Base-by-base conservation (phyloP, 2,329 filamentous ascomycete species). In the Dactylellina leptospora region DNA sequence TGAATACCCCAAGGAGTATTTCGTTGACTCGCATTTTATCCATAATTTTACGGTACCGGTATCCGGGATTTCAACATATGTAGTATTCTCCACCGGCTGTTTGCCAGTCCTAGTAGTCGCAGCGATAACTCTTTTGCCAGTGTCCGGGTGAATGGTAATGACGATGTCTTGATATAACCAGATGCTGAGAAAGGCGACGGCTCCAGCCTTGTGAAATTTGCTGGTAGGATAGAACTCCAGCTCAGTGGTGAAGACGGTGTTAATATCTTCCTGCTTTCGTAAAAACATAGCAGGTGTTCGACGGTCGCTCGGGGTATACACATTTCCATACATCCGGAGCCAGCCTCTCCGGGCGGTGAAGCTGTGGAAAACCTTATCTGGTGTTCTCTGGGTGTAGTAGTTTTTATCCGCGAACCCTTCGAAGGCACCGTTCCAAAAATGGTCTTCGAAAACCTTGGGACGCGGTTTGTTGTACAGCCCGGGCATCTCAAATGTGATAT, bases 241-340 rank as follows among this genome's bases (percentile, higher is more conserved):
- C 27, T 75, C 74, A 0, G 74, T 75, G 53, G 66, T 75, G 55
- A 73, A 74, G 20, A 74, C 47, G 1, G 68, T 75, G 8, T 64
- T 69, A 1, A 74, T 47, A 25, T 75, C 74, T 22, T 62, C 72
- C 75, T 87, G 85, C 64, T 87, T 87, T 6, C 85, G 80, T 1
- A 86, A 76, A 1, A 86, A 80, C 74, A 86, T 80, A 0, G 84
- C 83, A 0, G 85, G 84, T 18, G 81, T 81, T 16, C 83, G 81
- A 0, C 85, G 84, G 9, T 81, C 81, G 0, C 80, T 81, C 0
- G 87, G 80, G 3, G 81, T 80, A 70, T 84, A 87, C 6, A 83
- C 83, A 11, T 82, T 83, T 0, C 85, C 85, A 63, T 83, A 81
- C 0, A 87, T 76, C 2, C 83, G 81, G 0, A 86, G 78, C 50